These are phyloP conservation scores for Fusarium solani-melongenae DNA, from an alignment of 2,329 filamentous ascomycete species.

Conservation along the genomic window DNA sequence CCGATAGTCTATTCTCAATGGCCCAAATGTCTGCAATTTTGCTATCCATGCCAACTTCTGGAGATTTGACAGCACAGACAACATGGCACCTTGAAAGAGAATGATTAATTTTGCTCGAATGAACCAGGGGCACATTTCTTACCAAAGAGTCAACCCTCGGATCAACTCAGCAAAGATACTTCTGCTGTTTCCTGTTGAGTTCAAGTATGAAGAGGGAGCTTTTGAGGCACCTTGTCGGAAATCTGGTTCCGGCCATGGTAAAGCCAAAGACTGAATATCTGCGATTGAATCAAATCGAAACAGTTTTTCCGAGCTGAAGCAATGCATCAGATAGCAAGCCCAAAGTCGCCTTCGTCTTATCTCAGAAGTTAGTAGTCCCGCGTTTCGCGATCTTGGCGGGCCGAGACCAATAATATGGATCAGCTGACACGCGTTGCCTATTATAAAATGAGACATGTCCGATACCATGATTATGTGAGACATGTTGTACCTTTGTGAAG, in stretches of 20 bases:
- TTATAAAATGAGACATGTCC: neutral
- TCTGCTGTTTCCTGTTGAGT: neutral
- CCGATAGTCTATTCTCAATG: conserved; percentile 11
- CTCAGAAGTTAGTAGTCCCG: neutral
- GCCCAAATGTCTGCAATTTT: conserved; percentile 2
- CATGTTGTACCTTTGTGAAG: conserved; percentile 24
- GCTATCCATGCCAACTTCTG: neutral
- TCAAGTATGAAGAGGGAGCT: neutral
- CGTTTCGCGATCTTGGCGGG: neutral
- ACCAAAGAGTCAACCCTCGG: conserved; percentile 19
- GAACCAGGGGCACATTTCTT: neutral
- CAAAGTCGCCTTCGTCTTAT: conserved; percentile 21
- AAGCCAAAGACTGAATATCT: conserved; percentile 1
- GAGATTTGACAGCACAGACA: conserved; percentile 4
- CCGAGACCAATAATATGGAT: conserved; percentile 23
- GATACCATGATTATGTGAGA: neutral
- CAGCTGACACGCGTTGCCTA: conserved; percentile 30
- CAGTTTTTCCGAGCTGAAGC: conserved; percentile 15
- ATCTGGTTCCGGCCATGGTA: conserved; percentile 16
- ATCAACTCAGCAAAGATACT: conserved; percentile 16
- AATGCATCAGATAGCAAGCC: conserved; percentile 31
- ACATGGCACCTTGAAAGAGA: conserved; percentile 4
- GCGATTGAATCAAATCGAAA: neutral
- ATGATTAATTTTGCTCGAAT: neutral
- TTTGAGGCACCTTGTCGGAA: neutral